Conservation (phyloP, 805 yeast species). For the Sugiyamaella lignohabitans region DNA sequence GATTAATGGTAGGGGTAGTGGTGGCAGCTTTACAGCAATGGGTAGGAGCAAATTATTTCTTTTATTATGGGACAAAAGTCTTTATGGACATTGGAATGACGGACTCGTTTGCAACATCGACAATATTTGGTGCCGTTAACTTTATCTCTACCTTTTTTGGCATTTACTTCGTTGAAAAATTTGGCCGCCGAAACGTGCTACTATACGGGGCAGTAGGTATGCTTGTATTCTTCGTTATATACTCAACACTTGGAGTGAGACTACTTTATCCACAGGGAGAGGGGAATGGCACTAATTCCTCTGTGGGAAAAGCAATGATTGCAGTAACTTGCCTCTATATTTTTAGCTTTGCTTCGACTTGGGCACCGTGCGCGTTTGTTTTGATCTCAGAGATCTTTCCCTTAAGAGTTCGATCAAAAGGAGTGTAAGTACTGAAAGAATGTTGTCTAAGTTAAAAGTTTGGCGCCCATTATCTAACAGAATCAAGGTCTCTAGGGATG, state of each 20-base stretch:
- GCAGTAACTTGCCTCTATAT: slow-evolving; percentile 47
- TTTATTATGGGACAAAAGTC: slow-evolving; percentile 56
- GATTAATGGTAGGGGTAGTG: slow-evolving; percentile 37
- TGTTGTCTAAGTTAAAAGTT: too few species aligned
- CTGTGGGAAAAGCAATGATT: slow-evolving; percentile 50
- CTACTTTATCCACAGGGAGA: slow-evolving; percentile 33
- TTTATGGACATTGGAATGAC: slow-evolving; percentile 38
- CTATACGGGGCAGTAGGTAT: slow-evolving; percentile 43
- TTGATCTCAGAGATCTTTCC: slow-evolving; percentile 60
- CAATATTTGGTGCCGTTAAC: slow-evolving; percentile 49
- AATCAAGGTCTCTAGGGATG: slow-evolving; percentile 38
- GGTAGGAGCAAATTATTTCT: slow-evolving; percentile 61
- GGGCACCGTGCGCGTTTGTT: slow-evolving; percentile 66
- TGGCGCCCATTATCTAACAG: neutral
- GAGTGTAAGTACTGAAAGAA: slow-evolving; percentile 32
- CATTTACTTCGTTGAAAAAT: slow-evolving; percentile 42
- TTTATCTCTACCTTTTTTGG: slow-evolving; percentile 47
- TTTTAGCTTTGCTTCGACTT: slow-evolving; percentile 46
- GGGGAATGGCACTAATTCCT: slow-evolving; percentile 23
- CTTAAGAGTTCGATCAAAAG: slow-evolving; percentile 51
- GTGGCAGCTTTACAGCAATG: slow-evolving; percentile 53
- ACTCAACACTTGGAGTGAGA: slow-evolving; percentile 41
- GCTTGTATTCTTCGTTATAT: slow-evolving; percentile 48
- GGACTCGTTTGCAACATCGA: slow-evolving; percentile 50
- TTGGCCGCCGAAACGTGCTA: slow-evolving; percentile 45